These are phyloP conservation scores for Lachancea cidri DNA, from an alignment of 805 yeast genomes.

Conservation along the genomic window DNA sequence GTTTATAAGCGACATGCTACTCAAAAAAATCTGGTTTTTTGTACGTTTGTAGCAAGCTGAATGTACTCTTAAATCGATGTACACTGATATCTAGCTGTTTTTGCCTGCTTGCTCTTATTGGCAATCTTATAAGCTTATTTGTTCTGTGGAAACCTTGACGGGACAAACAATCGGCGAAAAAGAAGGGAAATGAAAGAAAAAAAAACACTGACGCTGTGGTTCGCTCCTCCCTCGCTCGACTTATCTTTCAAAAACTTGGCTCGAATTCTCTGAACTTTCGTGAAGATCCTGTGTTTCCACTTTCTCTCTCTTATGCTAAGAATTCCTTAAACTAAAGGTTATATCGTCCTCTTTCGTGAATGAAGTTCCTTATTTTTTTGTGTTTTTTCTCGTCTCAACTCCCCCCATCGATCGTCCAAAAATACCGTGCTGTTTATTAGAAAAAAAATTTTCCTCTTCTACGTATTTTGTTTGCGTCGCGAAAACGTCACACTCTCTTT, in stretches of 20 bases:
- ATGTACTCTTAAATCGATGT: background rate
- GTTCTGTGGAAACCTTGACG: background rate
- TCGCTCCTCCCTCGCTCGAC: background rate
- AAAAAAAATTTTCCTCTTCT: slow-evolving; percentile 6
- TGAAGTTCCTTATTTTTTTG: slow-evolving; percentile 8
- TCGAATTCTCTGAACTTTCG: background rate
- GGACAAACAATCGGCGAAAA: background rate
- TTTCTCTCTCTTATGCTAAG: background rate
- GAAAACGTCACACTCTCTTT: background rate
- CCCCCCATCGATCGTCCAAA: slow-evolving; percentile 7
- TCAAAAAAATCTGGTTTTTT: background rate
- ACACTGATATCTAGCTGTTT: too few relatives aligned
- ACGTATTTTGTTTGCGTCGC: background rate
- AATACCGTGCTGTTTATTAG: slow-evolving; percentile 10
- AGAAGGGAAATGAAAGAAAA: background rate
- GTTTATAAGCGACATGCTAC: slow-evolving; percentile 9
- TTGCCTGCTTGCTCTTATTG: too few relatives aligned
- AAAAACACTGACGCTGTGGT: background rate
- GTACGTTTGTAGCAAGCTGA: background rate
- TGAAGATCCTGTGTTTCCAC: background rate
- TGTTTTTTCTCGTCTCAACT: slow-evolving; percentile 4
- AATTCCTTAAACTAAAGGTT: background rate
- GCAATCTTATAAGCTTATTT: background rate
- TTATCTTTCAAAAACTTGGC: background rate
- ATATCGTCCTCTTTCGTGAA: slow-evolving; percentile 1